Base-by-base conservation (phyloP, 2,329 filamentous ascomycete genomes). In the Talaromyces sp. region DNA sequence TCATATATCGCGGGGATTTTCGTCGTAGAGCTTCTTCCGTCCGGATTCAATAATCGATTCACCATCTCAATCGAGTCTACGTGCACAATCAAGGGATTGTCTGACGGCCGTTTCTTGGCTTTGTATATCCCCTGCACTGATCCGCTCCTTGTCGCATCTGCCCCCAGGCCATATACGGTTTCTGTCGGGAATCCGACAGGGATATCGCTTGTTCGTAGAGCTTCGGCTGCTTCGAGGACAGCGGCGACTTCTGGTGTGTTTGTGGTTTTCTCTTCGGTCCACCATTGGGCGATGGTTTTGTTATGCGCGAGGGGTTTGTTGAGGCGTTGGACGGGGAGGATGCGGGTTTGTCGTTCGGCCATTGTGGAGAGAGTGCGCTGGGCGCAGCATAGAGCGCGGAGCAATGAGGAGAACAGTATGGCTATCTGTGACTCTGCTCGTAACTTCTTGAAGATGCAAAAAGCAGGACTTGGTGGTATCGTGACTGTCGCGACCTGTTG, bases 141-240 rank as follows among this genome's bases (percentile, higher is more conserved):
- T 27, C 81, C 83, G 72, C 89, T 92, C 71, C 92, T 87, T 31
- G 93, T 98, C 11, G 95, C 95, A 80, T 98, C 95, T 14, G 95
- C 95, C n/a, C 93, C 95, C 8, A 99, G 85, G 0, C 95, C 95
- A 75, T 99, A 99, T 0, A 99, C 95, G 0, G 95, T 99, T 80
- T 99, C 95, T 0, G 95, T 99, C 0, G 95, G 95, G 75, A 99
- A 99, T 1, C 92, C 95, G 57, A 99, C 92, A 4, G 95, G 95
- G 3, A 85, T 85, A 73, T 91, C 85, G 60, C 85, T 88, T 19
- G 83, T 82, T 60, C 82, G 85, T 41, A 97, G 81, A 68, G 88
- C 84, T 13, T 83, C 74, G 2, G 91, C 92, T 1, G 92, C 92
- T 63, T 87, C 80, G 65, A 81, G 79, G 43, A 96, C 82, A 64